These are phyloP conservation scores for Mortierella sp. DNA, from an alignment of 371 early-diverging fungal genomes.

Conservation along the genomic window DNA sequence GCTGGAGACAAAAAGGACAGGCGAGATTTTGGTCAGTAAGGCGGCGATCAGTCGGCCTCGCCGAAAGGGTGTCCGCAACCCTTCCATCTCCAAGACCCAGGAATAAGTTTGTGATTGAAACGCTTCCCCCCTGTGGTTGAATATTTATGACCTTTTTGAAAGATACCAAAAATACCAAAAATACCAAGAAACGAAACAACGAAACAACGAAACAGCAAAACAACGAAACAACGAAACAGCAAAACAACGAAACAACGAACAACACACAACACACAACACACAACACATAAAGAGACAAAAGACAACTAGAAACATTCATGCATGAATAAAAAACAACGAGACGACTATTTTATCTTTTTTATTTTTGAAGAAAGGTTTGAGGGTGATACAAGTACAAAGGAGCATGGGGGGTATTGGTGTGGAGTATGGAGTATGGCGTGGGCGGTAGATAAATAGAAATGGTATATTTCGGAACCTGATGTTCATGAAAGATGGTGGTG, in stretches of 20 bases:
- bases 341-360: not conserved
- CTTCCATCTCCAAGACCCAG: conserved; percentile 12
- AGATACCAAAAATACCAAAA: not conserved
- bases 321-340: not conserved
- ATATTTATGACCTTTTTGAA: not conserved
- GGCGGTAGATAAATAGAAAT: not conserved
- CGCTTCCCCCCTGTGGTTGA: no score
- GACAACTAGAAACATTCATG: not conserved
- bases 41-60: conserved; percentile 45
- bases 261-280: not conserved
- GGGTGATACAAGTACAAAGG: not conserved
- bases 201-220: not conserved
- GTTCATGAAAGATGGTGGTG: not conserved
- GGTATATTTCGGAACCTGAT: not conserved
- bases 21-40: conserved; percentile 41
- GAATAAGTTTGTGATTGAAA: no score
- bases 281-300: not conserved
- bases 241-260: not conserved
- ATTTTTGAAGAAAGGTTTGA: not conserved
- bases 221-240: not conserved
- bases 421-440: no score
- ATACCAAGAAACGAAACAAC: not conserved
- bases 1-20: conserved; percentile 40
- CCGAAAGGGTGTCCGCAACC: conserved; percentile 33
- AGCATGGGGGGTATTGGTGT: not conserved